These are phyloP conservation scores for Nakazawaea wyomingensis DNA, from an alignment of 805 yeast genomes.

Conservation along the genomic window DNA sequence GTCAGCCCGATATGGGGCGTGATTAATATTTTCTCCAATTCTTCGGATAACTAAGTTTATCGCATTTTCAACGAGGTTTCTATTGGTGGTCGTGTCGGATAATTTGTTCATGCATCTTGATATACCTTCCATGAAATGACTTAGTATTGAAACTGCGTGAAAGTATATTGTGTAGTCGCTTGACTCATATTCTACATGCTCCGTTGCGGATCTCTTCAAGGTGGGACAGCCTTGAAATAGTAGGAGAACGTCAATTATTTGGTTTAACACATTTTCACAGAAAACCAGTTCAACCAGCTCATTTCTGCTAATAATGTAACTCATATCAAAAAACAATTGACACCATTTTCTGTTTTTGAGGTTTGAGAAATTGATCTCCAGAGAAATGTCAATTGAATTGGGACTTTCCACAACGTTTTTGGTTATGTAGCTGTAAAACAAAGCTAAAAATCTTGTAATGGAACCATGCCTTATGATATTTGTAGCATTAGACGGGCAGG, in stretches of 20 bases:
- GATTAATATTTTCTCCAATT: conserved; percentile 27
- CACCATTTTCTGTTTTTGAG: conserved; percentile 72
- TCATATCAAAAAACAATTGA: conserved; percentile 73
- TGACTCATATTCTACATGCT: conserved; percentile 88
- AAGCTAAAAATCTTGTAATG: conserved; percentile 53
- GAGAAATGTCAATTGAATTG: conserved; percentile 32
- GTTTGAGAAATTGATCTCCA: conserved; percentile 35
- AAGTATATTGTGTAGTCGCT: conserved; percentile 75
- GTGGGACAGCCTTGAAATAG: conserved; percentile 78
- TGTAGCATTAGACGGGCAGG: conserved; percentile 78
- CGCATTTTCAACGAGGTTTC: conserved; percentile 22
- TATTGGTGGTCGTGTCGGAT: background rate
- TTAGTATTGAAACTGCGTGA: conserved; percentile 61
- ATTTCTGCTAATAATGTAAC: conserved; percentile 70
- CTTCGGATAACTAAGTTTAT: conserved; percentile 27
- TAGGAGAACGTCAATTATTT: conserved; percentile 58
- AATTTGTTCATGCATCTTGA: conserved; percentile 38
- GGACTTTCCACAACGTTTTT: conserved; percentile 44
- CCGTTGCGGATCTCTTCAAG: conserved; percentile 63
- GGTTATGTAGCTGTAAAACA: conserved; percentile 60
- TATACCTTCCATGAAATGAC: conserved; percentile 53
- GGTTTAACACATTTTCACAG: conserved; percentile 42
- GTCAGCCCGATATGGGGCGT: conserved; percentile 24
- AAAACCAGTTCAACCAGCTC: conserved; percentile 45
- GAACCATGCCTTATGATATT: conserved; percentile 61